Conservation (phyloP, 306 rosid species). For the Malus fusca region DNA sequence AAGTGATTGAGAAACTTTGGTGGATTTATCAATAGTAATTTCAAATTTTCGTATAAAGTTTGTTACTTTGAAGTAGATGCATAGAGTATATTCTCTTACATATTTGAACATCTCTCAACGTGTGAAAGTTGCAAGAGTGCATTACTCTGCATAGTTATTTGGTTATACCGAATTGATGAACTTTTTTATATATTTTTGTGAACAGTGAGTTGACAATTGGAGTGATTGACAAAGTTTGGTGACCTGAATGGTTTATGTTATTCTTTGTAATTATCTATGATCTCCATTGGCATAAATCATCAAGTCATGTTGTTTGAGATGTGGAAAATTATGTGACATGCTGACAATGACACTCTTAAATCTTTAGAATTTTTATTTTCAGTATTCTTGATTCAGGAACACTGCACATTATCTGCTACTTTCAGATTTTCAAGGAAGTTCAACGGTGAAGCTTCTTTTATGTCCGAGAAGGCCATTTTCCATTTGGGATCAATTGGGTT, state of each 20-base stretch:
- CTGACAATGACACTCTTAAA: background rate
- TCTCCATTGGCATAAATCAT: background rate
- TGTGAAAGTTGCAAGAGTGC: too few species aligned
- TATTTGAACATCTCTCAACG: too few species aligned
- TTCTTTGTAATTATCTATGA: background rate
- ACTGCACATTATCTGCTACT: constrained; percentile 27
- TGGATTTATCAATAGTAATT: too few species aligned
- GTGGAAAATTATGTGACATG: background rate
- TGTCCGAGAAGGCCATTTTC: constrained; percentile 58
- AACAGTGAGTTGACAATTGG: too few species aligned
- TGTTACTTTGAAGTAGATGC: too few species aligned
- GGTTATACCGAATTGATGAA: too few species aligned
- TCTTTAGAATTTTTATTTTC: background rate
- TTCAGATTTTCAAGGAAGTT: constrained; percentile 39
- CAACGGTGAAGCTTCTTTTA: constrained; percentile 50
- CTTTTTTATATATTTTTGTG: too few species aligned
- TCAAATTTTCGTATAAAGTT: too few species aligned
- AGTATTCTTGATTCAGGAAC: constrained; percentile 14
- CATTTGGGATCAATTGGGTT: constrained; percentile 51
- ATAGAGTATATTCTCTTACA: too few species aligned
- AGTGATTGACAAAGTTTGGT: too few species aligned
- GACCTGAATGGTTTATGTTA: too few species aligned
- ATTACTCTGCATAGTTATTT: too few species aligned
- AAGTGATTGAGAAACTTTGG: background rate
- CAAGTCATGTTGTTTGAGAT: background rate